A percentile compares a stretch with the other conserved stretches of the same genome.
phyloP scores from a whole-genome alignment of 345 rosid genomes.

The Citrus cavaleriei region DNA sequence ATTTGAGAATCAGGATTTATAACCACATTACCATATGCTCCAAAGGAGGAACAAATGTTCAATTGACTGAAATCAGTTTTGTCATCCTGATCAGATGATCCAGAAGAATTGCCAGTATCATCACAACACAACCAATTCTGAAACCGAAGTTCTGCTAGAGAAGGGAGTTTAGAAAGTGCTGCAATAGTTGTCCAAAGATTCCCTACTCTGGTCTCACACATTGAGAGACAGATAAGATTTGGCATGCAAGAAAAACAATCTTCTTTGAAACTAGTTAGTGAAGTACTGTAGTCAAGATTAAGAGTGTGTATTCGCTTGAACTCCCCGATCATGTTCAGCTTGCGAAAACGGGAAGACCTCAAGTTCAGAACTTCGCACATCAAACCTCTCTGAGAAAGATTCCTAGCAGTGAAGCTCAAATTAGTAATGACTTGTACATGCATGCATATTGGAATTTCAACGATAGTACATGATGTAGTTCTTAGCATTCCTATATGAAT shows the following conservation, averaged over 20 bases:
- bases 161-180: constrained; percentile 71
- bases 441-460: not conserved
- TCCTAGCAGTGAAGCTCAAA: constrained; percentile 44
- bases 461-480: not conserved
- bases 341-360: constrained; percentile 57
- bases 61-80: constrained; percentile 24
- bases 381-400: constrained; percentile 63
- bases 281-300: constrained; percentile 67
- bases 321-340: constrained; percentile 82
- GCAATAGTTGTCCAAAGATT: constrained; percentile 86
- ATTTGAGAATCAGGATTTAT: constrained; percentile 29
- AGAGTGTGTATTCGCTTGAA: constrained; percentile 61
- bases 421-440: not conserved
- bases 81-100: constrained; percentile 34
- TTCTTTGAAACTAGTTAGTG: constrained; percentile 63
- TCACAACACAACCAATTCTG: constrained; percentile 66
- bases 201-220: constrained; percentile 76
- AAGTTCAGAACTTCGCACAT: constrained; percentile 63
- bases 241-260: constrained; percentile 86
- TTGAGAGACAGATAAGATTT: constrained; percentile 62
- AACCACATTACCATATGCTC: constrained; percentile 16
- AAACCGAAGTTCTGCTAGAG: constrained; percentile 66
- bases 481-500: not conserved
- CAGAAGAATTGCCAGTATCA: constrained; percentile 37
- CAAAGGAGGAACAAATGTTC: constrained; percentile 18